Conservation (phyloP, 1,139 yeast species). For the Lodderomyces jiufengensis region DNA sequence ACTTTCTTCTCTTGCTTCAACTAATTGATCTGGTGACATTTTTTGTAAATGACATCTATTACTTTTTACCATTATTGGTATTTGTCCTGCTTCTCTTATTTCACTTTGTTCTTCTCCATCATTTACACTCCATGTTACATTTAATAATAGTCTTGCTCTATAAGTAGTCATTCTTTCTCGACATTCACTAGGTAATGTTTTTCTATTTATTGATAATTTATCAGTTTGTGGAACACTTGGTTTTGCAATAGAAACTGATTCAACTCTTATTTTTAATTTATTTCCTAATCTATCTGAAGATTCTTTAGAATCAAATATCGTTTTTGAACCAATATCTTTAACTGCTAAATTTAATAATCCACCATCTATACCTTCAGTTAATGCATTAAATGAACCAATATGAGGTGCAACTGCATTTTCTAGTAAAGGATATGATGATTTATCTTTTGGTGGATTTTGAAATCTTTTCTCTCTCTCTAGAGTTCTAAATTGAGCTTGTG, state of each 20-base stretch:
- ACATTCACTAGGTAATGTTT: conserved; percentile 82
- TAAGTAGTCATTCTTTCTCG: conserved; percentile 85
- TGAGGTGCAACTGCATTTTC: conserved; percentile 92
- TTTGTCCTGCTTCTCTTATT: conserved; percentile 84
- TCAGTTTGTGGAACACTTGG: conserved; percentile 75
- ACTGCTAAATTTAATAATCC: conserved; percentile 85
- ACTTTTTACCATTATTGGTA: conserved; percentile 87
- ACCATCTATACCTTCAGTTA: conserved; percentile 82
- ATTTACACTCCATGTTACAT: conserved; percentile 81
- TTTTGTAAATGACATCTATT: conserved; percentile 89
- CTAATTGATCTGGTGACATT: conserved; percentile 77
- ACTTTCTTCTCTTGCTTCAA: conserved; percentile 77
- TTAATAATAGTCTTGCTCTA: conserved; percentile 69
- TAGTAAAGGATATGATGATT: conserved; percentile 76
- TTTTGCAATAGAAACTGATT: conserved; percentile 79
- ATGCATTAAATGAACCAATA: conserved; percentile 92
- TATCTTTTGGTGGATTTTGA: conserved; percentile 84
- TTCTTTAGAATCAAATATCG: conserved; percentile 78
- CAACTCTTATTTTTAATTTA: conserved; percentile 75
- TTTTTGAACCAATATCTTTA: conserved; percentile 81
- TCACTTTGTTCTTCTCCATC: conserved; percentile 73
- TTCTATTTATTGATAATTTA: conserved; percentile 74
- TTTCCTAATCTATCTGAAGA: conserved; percentile 66
- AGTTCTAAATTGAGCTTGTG: conserved; percentile 64
- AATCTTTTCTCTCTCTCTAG: conserved; percentile 84